phyloP scores from a whole-genome alignment of 805 yeast species.

The Teunomyces cretensis region DNA sequence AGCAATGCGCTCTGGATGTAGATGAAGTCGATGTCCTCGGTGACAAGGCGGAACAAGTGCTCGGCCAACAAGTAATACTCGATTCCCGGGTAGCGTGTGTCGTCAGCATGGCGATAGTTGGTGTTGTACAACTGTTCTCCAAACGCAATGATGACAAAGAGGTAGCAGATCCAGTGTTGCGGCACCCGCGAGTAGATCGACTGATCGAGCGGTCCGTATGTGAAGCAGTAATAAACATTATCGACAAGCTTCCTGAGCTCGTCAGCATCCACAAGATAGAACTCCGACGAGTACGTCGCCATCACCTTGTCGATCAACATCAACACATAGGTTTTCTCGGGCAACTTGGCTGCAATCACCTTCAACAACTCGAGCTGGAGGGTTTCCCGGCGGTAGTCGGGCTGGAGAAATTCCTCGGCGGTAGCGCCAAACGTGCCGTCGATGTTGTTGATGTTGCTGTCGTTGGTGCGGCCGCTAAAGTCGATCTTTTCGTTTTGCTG shows the following conservation, averaged over 20 bases:
- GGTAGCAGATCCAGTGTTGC: conserved; percentile 13
- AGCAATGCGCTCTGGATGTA: conserved; percentile 36
- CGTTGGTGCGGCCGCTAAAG: conserved; percentile 1
- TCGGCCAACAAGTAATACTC: conserved; percentile 32
- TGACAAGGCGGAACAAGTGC: conserved; percentile 30
- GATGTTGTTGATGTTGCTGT: conserved; percentile 1
- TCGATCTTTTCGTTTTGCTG: conserved; percentile 1
- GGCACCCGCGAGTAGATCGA: background rate
- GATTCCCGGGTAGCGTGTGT: conserved; percentile 28
- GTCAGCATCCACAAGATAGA: conserved; percentile 30
- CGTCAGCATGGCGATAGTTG: conserved; percentile 6
- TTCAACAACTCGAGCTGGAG: background rate
- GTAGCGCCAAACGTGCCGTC: background rate
- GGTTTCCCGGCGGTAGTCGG: background rate
- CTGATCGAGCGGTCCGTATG: background rate
- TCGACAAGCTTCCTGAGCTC: conserved; percentile 17
- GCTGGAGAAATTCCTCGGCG: background rate
- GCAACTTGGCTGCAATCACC: background rate
- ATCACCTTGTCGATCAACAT: conserved; percentile 24
- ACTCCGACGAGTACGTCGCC: conserved; percentile 33
- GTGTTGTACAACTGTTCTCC: conserved; percentile 34
- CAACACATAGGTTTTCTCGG: conserved; percentile 3
- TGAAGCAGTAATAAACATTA: conserved; percentile 1
- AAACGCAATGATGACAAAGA: conserved; percentile 35
- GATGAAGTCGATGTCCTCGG: conserved; percentile 28